Base-by-base conservation (phyloP, 2,329 filamentous ascomycete species). In the Fusarium scirpi region DNA sequence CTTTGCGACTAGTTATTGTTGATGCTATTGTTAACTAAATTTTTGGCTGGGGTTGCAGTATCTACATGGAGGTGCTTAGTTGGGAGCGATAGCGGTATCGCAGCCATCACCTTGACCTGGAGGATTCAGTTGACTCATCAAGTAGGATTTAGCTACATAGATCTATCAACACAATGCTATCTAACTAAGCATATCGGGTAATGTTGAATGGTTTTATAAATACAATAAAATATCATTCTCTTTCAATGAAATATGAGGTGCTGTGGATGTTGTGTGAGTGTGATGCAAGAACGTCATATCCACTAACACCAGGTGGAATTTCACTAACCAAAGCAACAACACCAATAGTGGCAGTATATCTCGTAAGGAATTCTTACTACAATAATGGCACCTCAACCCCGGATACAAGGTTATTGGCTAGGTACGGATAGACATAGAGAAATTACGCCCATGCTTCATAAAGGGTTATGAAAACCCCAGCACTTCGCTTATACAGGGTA, bases 1-100 rank as follows among this genome's bases (percentile, higher is more conserved):
- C 54, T 45, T 69, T 45, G 63, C 41, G 44, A 49, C 60, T 52
- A 41, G 16, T 15, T 53, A 69, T 53, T 70, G 57, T 55, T 56
- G 58, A 60, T 72, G 49, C 53, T 52, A 11, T 24, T 30, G 48
- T 43, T 46, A 49, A 46, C 27, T 45, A 45, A 47, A 45, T 59
- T 72, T 69, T 69, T 58, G 58, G 59, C 32, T 53, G 67, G 69
- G 67, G 56, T 62, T 40, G 46, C 54, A 57, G 10, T 53, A n/a
- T 29, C 13, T 47, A 65, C 34, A n/a, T 2, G 41, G 43, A 24
- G 27, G 45, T 41, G 30, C 43, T 46, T 60, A 43, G 54, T 30
- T 40, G 13, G 29, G 56, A 57, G 64, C 66, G 64, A 74, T 62
- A 74, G 58, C 73, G 73, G 54, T 74, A 71, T 69, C 70, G 66